phyloP scores from a whole-genome alignment of 192 early-diverging fungal species.

The Dispira parvispora region DNA sequence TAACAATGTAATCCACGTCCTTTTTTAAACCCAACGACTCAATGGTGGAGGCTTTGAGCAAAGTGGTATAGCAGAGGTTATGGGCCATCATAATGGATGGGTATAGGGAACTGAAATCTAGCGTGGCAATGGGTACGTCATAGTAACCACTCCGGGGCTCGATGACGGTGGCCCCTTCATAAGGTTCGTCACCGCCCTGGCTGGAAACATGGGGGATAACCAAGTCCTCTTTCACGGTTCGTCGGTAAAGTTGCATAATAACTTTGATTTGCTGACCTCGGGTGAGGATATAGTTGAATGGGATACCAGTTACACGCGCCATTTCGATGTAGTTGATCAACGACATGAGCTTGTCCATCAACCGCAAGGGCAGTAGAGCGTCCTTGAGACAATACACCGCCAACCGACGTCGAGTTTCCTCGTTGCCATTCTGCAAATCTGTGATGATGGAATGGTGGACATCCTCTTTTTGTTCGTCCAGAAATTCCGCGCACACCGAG shows the following conservation, averaged over 20 bases:
- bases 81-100: slow-evolving; percentile 99
- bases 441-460: slow-evolving; percentile 98
- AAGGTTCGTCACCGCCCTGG: slow-evolving; percentile 73
- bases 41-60: slow-evolving; percentile 39
- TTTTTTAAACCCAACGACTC: slow-evolving; percentile 44
- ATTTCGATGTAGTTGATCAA: slow-evolving; percentile 96
- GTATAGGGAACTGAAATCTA: slow-evolving; percentile 96
- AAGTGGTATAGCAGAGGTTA: slow-evolving; percentile 94
- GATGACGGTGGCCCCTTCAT: slow-evolving; percentile 92
- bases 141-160: slow-evolving; percentile 90
- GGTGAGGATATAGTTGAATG: slow-evolving; percentile 81
- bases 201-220: slow-evolving; percentile 77
- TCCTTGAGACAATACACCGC: slow-evolving; percentile 98
- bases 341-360: slow-evolving; percentile 96
- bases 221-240: slow-evolving; percentile 60
- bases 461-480: slow-evolving; percentile 97
- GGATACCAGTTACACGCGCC: slow-evolving; percentile 94
- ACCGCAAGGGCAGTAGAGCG: slow-evolving; percentile 78
- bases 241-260: slow-evolving; percentile 88
- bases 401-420: slow-evolving; percentile 82
- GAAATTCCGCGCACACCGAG: slow-evolving; percentile 86
- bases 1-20: slow-evolving; percentile 72
- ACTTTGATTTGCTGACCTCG: slow-evolving; percentile 98
- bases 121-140: slow-evolving; percentile 87
- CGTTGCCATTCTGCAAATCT: slow-evolving; percentile 88